Percentiles rank a stretch among this genome's conserved stretches.
Evolutionary conservation across 495 filamentous ascomycete species (phyloP).

Genomic region (Jackrogersella multiformis): DNA sequence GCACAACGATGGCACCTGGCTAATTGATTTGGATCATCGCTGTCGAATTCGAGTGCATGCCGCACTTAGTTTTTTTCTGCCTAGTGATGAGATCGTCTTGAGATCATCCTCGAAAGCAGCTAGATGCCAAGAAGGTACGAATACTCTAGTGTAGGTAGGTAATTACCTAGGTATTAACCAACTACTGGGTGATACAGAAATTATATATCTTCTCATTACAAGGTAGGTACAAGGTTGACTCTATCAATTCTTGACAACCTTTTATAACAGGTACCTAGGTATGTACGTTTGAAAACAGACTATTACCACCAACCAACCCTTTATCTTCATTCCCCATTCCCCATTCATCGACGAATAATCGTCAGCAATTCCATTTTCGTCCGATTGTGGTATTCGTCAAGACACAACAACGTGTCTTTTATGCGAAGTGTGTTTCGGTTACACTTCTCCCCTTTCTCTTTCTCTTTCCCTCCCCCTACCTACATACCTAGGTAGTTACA

Average conservation of each 20-base stretch:
- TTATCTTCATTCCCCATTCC: background rate
- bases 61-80: constrained; percentile 7
- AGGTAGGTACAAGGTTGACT: too few species aligned
- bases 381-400: background rate
- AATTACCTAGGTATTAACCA: background rate
- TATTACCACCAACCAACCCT: background rate
- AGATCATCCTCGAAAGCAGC: constrained; percentile 35
- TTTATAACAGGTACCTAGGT: too few species aligned
- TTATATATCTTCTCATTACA: too few species aligned
- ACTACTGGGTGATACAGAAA: background rate
- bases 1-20: constrained; percentile 7
- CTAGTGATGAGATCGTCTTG: constrained; percentile 42
- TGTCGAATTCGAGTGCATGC: constrained; percentile 26
- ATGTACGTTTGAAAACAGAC: background rate
- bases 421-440: constrained; percentile 16
- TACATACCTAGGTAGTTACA: background rate
- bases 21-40: constrained; percentile 43
- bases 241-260: background rate
- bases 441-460: too few species aligned
- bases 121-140: constrained; percentile 37
- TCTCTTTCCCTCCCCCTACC: too few species aligned
- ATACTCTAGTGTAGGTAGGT: constrained; percentile 9
- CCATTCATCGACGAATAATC: background rate
- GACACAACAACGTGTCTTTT: background rate
- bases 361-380: background rate